These are phyloP conservation scores for Hypoxylon sp. DNA, from an alignment of 2,329 filamentous ascomycete genomes.

Conservation along the genomic window DNA sequence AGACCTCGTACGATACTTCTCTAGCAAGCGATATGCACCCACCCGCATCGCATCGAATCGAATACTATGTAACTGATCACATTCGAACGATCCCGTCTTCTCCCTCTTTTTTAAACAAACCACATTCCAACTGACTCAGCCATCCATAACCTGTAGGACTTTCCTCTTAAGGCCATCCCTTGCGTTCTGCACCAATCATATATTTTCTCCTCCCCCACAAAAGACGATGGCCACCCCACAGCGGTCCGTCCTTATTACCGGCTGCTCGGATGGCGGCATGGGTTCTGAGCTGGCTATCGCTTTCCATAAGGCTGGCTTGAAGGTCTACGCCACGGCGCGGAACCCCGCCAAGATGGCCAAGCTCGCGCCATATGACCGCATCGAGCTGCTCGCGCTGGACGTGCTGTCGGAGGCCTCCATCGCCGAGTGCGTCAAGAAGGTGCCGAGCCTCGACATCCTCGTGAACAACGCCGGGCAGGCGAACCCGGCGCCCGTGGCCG, in stretches of 20 bases:
- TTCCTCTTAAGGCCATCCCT: background rate
- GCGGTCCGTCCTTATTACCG: slow-evolving; percentile 27
- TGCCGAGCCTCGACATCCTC: slow-evolving; percentile 30
- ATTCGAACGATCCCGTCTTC: too few species aligned
- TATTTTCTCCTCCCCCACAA: background rate
- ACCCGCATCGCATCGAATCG: too few species aligned
- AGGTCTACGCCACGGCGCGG: slow-evolving; percentile 58
- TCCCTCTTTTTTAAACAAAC: too few species aligned
- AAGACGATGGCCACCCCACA: background rate
- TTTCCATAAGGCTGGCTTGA: slow-evolving; percentile 52
- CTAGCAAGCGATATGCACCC: too few species aligned
- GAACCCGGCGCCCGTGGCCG: slow-evolving; percentile 45
- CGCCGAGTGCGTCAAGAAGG: slow-evolving; percentile 35
- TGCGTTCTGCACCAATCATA: background rate
- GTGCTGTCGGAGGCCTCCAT: slow-evolving; percentile 49
- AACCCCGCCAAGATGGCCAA: slow-evolving; percentile 49
- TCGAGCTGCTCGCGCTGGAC: slow-evolving; percentile 50
- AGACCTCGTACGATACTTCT: too few species aligned
- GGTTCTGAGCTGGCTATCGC: slow-evolving; percentile 54
- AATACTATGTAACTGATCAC: too few species aligned
- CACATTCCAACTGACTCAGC: too few species aligned
- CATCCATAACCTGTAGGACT: background rate
- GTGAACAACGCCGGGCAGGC: slow-evolving; percentile 33
- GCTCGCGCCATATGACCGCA: slow-evolving; percentile 33
- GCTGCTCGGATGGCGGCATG: slow-evolving; percentile 55